phyloP scores from a whole-genome alignment of 768 basidiomycete genomes.

The Rhizopogon vinicolor region DNA sequence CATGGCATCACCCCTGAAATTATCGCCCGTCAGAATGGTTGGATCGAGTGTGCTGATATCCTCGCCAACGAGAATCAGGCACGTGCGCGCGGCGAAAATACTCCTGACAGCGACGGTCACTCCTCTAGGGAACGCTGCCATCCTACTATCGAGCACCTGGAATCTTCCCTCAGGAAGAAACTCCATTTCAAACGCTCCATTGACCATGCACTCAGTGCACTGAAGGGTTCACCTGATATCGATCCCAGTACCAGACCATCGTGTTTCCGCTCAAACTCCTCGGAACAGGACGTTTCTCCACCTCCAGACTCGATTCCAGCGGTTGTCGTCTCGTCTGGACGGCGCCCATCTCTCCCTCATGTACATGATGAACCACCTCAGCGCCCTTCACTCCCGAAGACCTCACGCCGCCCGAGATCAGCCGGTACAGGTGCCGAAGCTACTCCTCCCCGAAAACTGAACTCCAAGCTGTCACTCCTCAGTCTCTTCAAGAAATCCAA shows the following conservation, averaged over 20 bases:
- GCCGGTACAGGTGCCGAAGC: constrained; percentile 64
- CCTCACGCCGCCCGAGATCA: constrained; percentile 59
- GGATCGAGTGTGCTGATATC: constrained; percentile 70
- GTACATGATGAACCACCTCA: constrained; percentile 32
- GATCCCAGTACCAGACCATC: constrained; percentile 17
- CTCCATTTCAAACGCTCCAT: constrained; percentile 76
- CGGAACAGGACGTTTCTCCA: constrained; percentile 11
- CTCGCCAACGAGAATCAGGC: constrained; percentile 63
- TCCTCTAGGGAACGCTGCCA: constrained; percentile 15
- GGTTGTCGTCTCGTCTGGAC: constrained; percentile 29
- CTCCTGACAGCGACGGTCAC: constrained; percentile 14
- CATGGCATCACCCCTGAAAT: constrained; percentile 85
- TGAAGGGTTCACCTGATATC: constrained; percentile 29
- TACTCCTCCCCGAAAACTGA: constrained; percentile 40
- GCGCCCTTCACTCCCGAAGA: constrained; percentile 25
- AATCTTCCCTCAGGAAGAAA: constrained; percentile 35
- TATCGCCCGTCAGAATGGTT: constrained; percentile 77
- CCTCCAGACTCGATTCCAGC: constrained; percentile 12
- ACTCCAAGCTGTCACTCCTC: constrained; percentile 71
- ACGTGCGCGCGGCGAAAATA: constrained; percentile 41
- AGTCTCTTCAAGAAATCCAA: constrained; percentile 66
- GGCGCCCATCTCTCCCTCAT: constrained; percentile 70
- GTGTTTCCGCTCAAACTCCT: constrained; percentile 1
- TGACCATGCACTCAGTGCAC: constrained; percentile 62
- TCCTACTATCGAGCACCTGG: constrained; percentile 26